Percentiles rank a stretch among this genome's conserved stretches.
These are phyloP conservation scores for Mycena galopus DNA, from an alignment of 768 basidiomycete species.

Conservation along the genomic window DNA sequence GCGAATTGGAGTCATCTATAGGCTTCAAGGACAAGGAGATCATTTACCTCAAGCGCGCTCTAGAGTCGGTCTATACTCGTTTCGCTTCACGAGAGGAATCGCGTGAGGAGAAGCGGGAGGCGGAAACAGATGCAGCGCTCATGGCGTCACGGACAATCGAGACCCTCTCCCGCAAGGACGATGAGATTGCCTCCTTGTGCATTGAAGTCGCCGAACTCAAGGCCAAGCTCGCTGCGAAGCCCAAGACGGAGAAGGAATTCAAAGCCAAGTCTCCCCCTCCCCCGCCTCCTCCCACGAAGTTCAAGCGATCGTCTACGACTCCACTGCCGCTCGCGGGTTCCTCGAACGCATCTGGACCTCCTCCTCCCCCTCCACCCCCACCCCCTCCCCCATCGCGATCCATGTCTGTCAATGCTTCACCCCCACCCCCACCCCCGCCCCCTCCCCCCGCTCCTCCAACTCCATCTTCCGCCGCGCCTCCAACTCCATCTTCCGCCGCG, in stretches of 20 bases:
- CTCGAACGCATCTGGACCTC: conserved; percentile 26
- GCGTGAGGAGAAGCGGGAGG: conserved; percentile 58
- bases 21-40: conserved; percentile 79
- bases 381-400: conserved; percentile 32
- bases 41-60: conserved; percentile 82
- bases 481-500: conserved; percentile 39
- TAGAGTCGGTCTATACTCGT: conserved; percentile 89
- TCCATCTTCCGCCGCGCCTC: conserved; percentile 37
- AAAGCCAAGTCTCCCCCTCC: conserved; percentile 60
- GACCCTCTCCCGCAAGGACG: conserved; percentile 30
- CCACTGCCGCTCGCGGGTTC: conserved; percentile 25
- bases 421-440: conserved; percentile 37
- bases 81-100: conserved; percentile 71
- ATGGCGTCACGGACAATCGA: conserved; percentile 83
- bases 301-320: conserved; percentile 42
- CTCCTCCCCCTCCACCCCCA: conserved; percentile 34
- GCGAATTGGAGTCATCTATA: conserved; percentile 69
- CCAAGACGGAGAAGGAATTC: conserved; percentile 78
- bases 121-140: conserved; percentile 72
- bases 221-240: conserved; percentile 62
- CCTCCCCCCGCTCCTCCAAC: conserved; percentile 28
- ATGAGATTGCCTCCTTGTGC: conserved; percentile 67
- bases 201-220: conserved; percentile 65
- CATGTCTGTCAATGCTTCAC: conserved; percentile 37
- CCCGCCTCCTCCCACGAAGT: conserved; percentile 48